Conservation (phyloP, 2,329 filamentous ascomycete species). For the Colletotrichum chlorophyti region DNA sequence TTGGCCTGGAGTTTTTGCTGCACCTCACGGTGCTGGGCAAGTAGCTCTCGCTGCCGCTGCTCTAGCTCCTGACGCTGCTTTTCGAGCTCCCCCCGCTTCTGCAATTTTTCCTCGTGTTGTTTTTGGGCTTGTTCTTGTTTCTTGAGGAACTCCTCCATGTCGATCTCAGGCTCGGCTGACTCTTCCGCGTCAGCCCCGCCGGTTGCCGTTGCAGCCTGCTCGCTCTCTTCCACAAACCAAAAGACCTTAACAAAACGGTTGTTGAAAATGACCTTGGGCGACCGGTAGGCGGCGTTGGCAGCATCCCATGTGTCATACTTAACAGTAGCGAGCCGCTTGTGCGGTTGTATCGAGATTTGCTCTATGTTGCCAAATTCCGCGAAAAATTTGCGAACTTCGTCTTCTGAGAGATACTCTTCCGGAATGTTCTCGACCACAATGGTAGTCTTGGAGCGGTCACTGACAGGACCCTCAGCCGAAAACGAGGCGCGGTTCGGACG, state of each 20-base stretch:
- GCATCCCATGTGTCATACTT: slow-evolving; percentile 71
- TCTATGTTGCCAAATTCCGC: slow-evolving; percentile 72
- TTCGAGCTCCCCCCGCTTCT: slow-evolving; percentile 68
- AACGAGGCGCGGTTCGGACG: slow-evolving; percentile 57
- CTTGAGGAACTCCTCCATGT: slow-evolving; percentile 72
- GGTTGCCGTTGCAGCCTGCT: slow-evolving; percentile 38
- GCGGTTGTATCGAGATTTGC: slow-evolving; percentile 69
- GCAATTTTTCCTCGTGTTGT: slow-evolving; percentile 68
- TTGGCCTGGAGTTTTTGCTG: slow-evolving; percentile 67
- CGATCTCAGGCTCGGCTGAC: slow-evolving; percentile 60
- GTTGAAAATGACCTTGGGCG: slow-evolving; percentile 82
- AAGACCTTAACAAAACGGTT: slow-evolving; percentile 87
- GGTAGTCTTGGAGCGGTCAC: slow-evolving; percentile 68
- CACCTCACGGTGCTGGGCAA: slow-evolving; percentile 70
- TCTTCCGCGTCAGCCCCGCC: slow-evolving; percentile 28
- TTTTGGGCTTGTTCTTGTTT: slow-evolving; percentile 78
- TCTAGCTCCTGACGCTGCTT: slow-evolving; percentile 69
- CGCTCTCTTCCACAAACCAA: slow-evolving; percentile 68
- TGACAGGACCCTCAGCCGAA: slow-evolving; percentile 68
- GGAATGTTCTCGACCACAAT: slow-evolving; percentile 83
- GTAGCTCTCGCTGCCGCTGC: slow-evolving; percentile 65
- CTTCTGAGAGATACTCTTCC: slow-evolving; percentile 71
- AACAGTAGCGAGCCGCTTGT: slow-evolving; percentile 72
- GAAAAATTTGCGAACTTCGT: slow-evolving; percentile 73
- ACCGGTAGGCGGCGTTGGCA: slow-evolving; percentile 75